Conservation (phyloP, 2,329 filamentous ascomycete genomes). For the Fusarium nurragi region DNA sequence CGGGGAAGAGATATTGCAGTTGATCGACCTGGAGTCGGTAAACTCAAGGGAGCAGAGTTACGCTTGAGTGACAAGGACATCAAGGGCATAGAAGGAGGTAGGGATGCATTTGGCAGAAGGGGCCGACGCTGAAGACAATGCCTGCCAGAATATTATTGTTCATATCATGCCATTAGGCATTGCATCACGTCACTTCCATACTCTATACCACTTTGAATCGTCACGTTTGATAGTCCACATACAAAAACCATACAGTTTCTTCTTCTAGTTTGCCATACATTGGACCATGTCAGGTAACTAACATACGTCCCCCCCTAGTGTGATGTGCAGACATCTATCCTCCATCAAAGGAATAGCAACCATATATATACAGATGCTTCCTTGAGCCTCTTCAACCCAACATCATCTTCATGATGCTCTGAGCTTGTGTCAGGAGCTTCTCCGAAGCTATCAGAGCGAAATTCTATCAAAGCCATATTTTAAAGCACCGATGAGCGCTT, state of each 20-base stretch:
- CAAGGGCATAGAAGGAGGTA: conserved; percentile 70
- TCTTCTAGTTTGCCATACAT: conserved; percentile 27
- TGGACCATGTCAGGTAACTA: conserved; percentile 19
- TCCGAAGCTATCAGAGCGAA: conserved; percentile 28
- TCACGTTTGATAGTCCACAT: not conserved
- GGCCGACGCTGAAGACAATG: conserved; percentile 42
- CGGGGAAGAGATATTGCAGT: conserved; percentile 67
- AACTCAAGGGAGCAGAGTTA: conserved; percentile 80
- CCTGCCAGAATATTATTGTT: no score
- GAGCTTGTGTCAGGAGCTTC: conserved; percentile 7
- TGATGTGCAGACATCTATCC: conserved; percentile 26
- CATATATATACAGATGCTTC: conserved; percentile 49
- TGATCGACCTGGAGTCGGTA: conserved; percentile 81
- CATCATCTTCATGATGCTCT: conserved; percentile 28
- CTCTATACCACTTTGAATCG: not conserved
- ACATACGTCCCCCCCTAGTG: conserved; percentile 16
- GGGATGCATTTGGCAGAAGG: conserved; percentile 54
- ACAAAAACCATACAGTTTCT: conserved; percentile 28
- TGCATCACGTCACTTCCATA: not conserved
- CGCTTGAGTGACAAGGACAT: conserved; percentile 82
- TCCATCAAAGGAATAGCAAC: conserved; percentile 29
- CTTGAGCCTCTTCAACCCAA: conserved; percentile 15
- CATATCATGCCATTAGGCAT: not conserved
- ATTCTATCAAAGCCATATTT: conserved; percentile 44
- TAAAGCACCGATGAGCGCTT: conserved; percentile 43